Evolutionary conservation across 148 eudicot genomes (phyloP).

Genomic region (Talinum fruticosum): DNA sequence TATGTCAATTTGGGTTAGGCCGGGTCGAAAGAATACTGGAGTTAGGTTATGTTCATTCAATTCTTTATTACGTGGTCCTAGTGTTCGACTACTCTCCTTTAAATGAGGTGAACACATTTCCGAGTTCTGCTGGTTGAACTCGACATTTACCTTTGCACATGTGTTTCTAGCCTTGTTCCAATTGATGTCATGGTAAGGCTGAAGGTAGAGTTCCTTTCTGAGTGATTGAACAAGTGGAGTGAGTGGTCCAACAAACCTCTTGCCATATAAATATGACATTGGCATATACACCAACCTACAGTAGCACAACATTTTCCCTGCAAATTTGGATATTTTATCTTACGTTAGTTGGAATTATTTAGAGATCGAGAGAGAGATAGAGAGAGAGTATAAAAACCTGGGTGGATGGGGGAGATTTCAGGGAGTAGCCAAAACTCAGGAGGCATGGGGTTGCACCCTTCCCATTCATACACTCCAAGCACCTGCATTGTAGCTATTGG

Average conservation of each 20-base stretch:
- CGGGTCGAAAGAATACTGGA: too few species aligned
- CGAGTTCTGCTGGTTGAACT: too few species aligned
- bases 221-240: conserved; percentile 39
- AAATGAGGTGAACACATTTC: too few species aligned
- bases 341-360: neutral
- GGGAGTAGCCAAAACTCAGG: conserved; percentile 76
- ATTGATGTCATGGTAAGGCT: conserved; percentile 41
- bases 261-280: conserved; percentile 66
- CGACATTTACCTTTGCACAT: conserved; percentile 49
- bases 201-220: conserved; percentile 40
- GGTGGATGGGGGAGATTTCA: conserved; percentile 49
- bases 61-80: too few species aligned
- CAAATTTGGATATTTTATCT: neutral
- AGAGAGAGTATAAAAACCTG: conserved; percentile 27
- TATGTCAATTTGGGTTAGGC: too few species aligned
- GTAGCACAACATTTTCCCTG: conserved; percentile 58
- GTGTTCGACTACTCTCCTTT: too few species aligned
- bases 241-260: conserved; percentile 55
- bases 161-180: conserved; percentile 56
- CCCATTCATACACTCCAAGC: conserved; percentile 67
- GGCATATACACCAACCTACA: conserved; percentile 73
- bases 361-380: neutral
- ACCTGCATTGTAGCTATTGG: conserved; percentile 40
- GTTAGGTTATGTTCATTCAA: too few species aligned
- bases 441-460: conserved; percentile 63